These are phyloP conservation scores for Monosporascus ibericus DNA, from an alignment of 2,329 filamentous ascomycete species.

Conservation along the genomic window DNA sequence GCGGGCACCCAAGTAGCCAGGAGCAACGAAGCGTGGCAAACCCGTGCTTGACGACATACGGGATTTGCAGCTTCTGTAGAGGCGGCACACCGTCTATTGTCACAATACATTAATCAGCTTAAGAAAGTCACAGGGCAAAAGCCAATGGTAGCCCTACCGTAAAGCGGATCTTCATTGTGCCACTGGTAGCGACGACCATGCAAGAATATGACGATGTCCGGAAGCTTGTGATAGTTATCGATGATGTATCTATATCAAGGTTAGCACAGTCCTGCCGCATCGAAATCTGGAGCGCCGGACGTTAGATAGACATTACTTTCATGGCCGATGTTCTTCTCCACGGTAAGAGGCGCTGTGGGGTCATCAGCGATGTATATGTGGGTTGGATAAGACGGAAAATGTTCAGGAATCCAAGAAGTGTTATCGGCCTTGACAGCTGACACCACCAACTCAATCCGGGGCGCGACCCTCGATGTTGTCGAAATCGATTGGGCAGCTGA, in stretches of 20 bases:
- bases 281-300: constrained; percentile 5
- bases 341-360: constrained; percentile 30
- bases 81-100: constrained; percentile 26
- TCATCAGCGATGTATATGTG: constrained; percentile 38
- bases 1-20: constrained; percentile 38
- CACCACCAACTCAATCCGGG: constrained; percentile 17
- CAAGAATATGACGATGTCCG: constrained; percentile 25
- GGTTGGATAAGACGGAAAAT: constrained; percentile 13
- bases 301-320: constrained; percentile 32
- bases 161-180: constrained; percentile 30
- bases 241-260: constrained; percentile 19
- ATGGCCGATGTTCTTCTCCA: constrained; percentile 29
- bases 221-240: constrained; percentile 25
- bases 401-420: constrained; percentile 20
- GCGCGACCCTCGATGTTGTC: neutral
- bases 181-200: constrained; percentile 23
- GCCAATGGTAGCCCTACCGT: constrained; percentile 22
- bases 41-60: constrained; percentile 37
- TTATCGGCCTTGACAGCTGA: constrained; percentile 17
- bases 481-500: neutral
- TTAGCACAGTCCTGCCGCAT: neutral
- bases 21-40: constrained; percentile 45
- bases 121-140: neutral
- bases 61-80: constrained; percentile 32
- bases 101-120: neutral